Conservation (phyloP, 2,329 filamentous ascomycete genomes). For the Metarhizium humberi region DNA sequence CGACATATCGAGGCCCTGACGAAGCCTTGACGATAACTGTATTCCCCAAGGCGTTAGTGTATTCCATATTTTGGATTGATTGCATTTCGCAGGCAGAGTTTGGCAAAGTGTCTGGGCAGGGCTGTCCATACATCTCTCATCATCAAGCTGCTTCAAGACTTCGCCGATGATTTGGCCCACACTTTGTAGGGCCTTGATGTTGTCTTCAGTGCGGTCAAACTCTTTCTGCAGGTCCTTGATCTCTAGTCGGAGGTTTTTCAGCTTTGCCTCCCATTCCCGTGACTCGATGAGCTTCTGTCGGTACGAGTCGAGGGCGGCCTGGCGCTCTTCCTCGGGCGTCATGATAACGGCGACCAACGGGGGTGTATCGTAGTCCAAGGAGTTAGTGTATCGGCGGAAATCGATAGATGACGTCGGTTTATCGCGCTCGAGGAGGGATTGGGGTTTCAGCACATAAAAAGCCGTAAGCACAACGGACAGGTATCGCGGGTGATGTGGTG, state of each 20-base stretch:
- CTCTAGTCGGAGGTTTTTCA: slow-evolving; percentile 86
- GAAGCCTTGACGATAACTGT: slow-evolving; percentile 97
- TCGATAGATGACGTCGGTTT: not conserved
- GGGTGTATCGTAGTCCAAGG: not conserved
- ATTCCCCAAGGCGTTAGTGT: slow-evolving; percentile 6
- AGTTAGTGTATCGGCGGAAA: slow-evolving; percentile 4
- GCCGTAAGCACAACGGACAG: not conserved
- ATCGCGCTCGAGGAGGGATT: not conserved
- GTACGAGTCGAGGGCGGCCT: slow-evolving; percentile 68
- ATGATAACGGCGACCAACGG: slow-evolving; percentile 22
- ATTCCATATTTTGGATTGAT: slow-evolving; percentile 12
- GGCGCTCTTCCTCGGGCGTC: slow-evolving; percentile 49
- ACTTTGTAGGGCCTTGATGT: slow-evolving; percentile 98
- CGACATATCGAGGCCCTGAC: slow-evolving; percentile 92
- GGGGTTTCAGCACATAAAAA: not conserved
- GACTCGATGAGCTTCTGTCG: slow-evolving; percentile 82
- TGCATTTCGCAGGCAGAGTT: not conserved
- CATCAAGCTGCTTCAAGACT: slow-evolving; percentile 96
- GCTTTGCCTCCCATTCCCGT: slow-evolving; percentile 96
- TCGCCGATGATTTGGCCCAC: slow-evolving; percentile 99
- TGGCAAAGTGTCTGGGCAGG: not conserved
- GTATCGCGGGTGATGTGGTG: slow-evolving; percentile 7
- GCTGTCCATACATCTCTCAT: slow-evolving; percentile 76
- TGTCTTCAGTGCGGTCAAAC: slow-evolving; percentile 95
- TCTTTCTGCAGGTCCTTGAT: slow-evolving; percentile 94